A percentile compares a stretch with the other conserved stretches of the same genome.
Evolutionary conservation across 148 eudicot species (phyloP).

Genomic region (Camellia sinensis): DNA sequence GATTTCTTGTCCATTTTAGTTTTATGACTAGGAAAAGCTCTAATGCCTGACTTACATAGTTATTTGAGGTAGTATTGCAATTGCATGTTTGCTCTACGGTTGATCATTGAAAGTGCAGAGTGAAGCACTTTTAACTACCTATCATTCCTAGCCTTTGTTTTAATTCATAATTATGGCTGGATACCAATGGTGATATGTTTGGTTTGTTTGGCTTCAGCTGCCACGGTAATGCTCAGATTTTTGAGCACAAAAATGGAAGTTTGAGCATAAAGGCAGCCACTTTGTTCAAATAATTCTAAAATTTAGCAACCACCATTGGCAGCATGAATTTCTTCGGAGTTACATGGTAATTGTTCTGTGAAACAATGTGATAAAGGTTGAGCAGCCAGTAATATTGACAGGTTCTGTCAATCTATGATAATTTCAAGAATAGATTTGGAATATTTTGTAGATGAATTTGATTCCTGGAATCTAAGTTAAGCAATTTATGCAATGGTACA

Average conservation of each 20-base stretch:
- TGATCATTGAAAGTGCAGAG: not conserved
- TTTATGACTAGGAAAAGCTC: not conserved
- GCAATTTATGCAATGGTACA: not conserved
- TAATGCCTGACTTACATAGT: not conserved
- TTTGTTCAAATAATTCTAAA: not conserved
- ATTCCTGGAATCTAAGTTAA: conserved; percentile 7
- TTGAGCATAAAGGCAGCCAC: too few relatives aligned
- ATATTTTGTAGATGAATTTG: not conserved
- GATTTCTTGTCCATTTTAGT: not conserved
- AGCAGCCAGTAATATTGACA: not conserved
- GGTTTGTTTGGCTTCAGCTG: not conserved
- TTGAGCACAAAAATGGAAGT: not conserved
- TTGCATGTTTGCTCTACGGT: not conserved
- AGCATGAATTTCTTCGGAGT: not conserved
- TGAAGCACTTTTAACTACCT: not conserved
- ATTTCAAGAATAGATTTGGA: not conserved
- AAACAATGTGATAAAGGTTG: not conserved
- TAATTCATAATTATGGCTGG: not conserved
- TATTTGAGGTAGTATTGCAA: not conserved
- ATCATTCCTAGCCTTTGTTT: not conserved
- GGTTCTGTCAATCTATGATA: not conserved
- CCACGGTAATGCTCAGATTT: not conserved
- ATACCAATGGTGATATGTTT: not conserved
- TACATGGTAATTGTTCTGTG: not conserved
- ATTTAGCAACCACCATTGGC: not conserved